phyloP scores from a whole-genome alignment of 345 rosid species.

The Populus tremula region DNA sequence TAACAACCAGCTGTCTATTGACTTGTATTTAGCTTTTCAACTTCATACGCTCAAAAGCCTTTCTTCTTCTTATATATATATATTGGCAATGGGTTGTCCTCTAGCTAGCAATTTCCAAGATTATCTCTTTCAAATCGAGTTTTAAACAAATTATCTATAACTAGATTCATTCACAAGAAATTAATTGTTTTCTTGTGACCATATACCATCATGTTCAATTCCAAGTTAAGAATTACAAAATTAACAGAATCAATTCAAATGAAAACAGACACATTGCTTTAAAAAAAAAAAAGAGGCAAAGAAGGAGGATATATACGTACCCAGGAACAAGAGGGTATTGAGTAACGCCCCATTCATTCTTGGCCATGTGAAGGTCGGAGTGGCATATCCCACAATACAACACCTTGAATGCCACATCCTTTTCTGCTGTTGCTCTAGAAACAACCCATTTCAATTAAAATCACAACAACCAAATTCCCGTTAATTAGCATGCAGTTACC shows the following conservation, averaged over 20 bases:
- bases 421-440: background rate
- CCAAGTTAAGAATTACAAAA: background rate
- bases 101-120: background rate
- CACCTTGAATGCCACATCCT: background rate
- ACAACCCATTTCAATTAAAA: background rate
- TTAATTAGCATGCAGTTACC: too few relatives aligned
- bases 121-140: too few relatives aligned
- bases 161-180: too few relatives aligned
- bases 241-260: background rate
- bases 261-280: background rate
- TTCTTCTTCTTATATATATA: too few relatives aligned
- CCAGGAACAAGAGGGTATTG: background rate
- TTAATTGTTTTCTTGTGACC: background rate
- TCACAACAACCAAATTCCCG: too few relatives aligned
- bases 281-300: too few relatives aligned
- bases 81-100: background rate
- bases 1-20: too few relatives aligned
- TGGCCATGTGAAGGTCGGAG: background rate
- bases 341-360: background rate
- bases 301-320: background rate
- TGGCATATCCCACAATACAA: background rate
- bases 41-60: too few relatives aligned
- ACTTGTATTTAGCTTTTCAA: too few relatives aligned
- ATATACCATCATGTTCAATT: background rate
- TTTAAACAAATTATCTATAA: too few relatives aligned